phyloP scores from a whole-genome alignment of 768 basidiomycete species.

The Serendipita sp. region DNA sequence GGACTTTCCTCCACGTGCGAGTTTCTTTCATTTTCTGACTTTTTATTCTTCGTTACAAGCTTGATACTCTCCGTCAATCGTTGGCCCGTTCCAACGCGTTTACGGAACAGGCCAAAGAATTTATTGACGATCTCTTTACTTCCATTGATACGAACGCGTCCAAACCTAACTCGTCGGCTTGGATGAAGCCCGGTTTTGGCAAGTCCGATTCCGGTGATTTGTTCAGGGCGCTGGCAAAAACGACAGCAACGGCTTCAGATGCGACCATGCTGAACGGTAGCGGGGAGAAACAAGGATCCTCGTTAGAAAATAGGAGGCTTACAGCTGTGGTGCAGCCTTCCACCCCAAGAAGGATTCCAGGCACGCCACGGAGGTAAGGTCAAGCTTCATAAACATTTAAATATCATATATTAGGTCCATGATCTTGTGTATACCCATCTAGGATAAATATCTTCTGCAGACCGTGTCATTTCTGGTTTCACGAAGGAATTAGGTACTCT shows the following conservation, averaged over 20 bases:
- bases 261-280: not conserved
- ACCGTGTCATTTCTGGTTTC: too few relatives aligned
- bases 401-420: too few relatives aligned
- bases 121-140: conserved; percentile 2
- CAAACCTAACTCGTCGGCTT: not conserved
- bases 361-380: not conserved
- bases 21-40: not conserved
- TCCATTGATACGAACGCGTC: not conserved
- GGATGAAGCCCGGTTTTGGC: not conserved
- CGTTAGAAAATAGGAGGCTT: not conserved
- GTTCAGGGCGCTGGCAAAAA: not conserved
- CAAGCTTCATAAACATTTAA: too few relatives aligned
- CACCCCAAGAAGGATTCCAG: not conserved
- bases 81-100: not conserved
- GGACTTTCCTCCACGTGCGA: too few relatives aligned
- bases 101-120: conserved; percentile 2
- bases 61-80: not conserved
- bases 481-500: too few relatives aligned
- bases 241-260: not conserved
- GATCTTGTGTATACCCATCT: too few relatives aligned
- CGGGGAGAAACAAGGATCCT: not conserved
- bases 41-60: not conserved
- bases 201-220: not conserved
- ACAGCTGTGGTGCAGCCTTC: not conserved
- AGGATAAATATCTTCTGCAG: too few relatives aligned